These are phyloP conservation scores for Colletotrichum paranaense DNA, from an alignment of 2,329 filamentous ascomycete species.

Conservation along the genomic window DNA sequence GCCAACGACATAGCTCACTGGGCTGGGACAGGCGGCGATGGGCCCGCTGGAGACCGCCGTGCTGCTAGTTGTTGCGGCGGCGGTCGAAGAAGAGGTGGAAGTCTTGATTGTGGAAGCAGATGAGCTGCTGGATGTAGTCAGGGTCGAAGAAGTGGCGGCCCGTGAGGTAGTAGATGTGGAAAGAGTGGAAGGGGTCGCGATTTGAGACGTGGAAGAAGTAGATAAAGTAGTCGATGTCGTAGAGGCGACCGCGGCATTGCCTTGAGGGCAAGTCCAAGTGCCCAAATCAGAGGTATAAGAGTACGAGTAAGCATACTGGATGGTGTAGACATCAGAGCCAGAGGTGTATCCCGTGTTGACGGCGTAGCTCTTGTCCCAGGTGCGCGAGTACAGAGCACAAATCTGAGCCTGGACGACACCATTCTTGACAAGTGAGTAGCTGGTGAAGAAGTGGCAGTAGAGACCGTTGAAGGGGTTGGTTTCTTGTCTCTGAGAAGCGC, in stretches of 20 bases:
- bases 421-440: conserved; percentile 15
- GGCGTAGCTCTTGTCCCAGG: conserved; percentile 16
- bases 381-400: conserved; percentile 17
- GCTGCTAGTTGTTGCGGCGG: not conserved
- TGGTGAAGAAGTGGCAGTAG: conserved; percentile 20
- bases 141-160: not conserved
- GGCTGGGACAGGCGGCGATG: conserved; percentile 3
- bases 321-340: conserved; percentile 16
- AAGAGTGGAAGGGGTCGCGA: not conserved
- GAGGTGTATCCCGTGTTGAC: conserved; percentile 16
- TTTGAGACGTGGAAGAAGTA: not conserved
- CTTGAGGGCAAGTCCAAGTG: conserved; percentile 5
- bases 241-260: not conserved
- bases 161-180: not conserved
- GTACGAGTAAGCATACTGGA: conserved; percentile 17
- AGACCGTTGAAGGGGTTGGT: conserved; percentile 13
- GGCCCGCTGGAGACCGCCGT: not conserved
- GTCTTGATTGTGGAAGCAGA: not conserved
- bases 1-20: conserved; percentile 17
- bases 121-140: not conserved
- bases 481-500: conserved; percentile 4
- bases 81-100: not conserved
- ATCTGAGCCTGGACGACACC: conserved; percentile 18
- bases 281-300: not conserved
- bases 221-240: not conserved